Evolutionary conservation across 2,329 filamentous ascomycete genomes (phyloP).

Genomic region (Colletotrichum horii): DNA sequence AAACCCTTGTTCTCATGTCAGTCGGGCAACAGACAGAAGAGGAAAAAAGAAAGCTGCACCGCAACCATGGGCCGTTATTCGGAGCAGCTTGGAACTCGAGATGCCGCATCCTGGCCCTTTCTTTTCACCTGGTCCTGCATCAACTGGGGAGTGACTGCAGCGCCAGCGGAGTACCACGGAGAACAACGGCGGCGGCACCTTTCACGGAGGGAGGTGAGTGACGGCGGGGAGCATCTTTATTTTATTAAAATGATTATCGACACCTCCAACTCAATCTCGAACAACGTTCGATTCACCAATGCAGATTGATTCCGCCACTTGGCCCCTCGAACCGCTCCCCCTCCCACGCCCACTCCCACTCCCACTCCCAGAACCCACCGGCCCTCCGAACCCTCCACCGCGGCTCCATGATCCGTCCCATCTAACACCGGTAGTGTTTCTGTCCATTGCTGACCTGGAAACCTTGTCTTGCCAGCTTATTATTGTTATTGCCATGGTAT

Average conservation of each 20-base stretch:
- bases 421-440: not conserved
- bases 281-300: not conserved
- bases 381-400: not conserved
- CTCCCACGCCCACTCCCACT: not conserved
- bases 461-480: not conserved
- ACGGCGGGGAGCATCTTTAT: not conserved
- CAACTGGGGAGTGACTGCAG: not conserved
- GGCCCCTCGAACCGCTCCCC: not conserved
- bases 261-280: not conserved
- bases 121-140: not conserved
- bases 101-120: not conserved
- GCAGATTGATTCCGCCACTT: not conserved
- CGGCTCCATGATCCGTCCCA: not conserved
- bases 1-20: not conserved
- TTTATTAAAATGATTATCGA: not conserved
- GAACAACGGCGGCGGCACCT: not conserved
- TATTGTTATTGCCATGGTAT: not conserved
- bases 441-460: not conserved
- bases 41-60: not conserved
- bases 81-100: not conserved
- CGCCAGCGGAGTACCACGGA: not conserved
- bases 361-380: not conserved
- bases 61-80: constrained; percentile 1
- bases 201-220: not conserved
- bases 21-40: not conserved